These are phyloP conservation scores for Coemansia sp. DNA, from an alignment of 192 early-diverging fungal genomes.

Conservation along the genomic window DNA sequence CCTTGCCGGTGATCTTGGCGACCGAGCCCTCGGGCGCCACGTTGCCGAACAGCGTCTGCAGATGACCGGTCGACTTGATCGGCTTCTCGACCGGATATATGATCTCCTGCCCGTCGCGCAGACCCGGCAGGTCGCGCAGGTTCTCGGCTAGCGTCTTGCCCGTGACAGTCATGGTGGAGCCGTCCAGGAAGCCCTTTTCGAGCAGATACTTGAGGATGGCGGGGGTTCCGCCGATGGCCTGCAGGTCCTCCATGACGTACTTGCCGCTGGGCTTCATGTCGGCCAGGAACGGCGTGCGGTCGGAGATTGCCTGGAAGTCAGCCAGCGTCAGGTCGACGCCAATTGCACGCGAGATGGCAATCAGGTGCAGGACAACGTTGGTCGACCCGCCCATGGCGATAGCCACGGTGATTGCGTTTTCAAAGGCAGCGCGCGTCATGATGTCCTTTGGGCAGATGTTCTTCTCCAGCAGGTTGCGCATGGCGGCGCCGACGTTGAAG, in stretches of 20 bases:
- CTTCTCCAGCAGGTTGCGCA: slow-evolving; percentile 84
- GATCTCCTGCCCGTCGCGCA: slow-evolving; percentile 76
- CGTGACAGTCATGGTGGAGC: slow-evolving; percentile 91
- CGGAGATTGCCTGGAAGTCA: slow-evolving; percentile 92
- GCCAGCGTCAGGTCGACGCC: slow-evolving; percentile 82
- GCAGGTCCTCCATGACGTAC: slow-evolving; percentile 98
- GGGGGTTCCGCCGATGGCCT: slow-evolving; percentile 89
- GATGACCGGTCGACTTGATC: slow-evolving; percentile 92
- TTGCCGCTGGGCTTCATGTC: slow-evolving; percentile 98
- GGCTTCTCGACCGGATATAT: slow-evolving; percentile 79
- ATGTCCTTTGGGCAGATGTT: slow-evolving; percentile 96
- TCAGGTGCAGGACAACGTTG: slow-evolving; percentile 94
- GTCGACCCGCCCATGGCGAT: slow-evolving; percentile 97
- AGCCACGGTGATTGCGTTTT: slow-evolving; percentile 92
- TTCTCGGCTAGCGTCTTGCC: slow-evolving; percentile 97
- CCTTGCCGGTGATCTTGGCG: slow-evolving; percentile 99
- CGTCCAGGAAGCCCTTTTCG: slow-evolving; percentile 78
- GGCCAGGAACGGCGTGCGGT: slow-evolving; percentile 91
- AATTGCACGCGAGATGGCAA: slow-evolving; percentile 83
- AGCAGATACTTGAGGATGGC: slow-evolving; percentile 93
- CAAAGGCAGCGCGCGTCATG: slow-evolving; percentile 91
- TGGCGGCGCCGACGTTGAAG: slow-evolving; percentile 73
- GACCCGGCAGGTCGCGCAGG: slow-evolving; percentile 69
- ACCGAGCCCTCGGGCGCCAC: slow-evolving; percentile 94
- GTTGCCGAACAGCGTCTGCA: slow-evolving; percentile 93